A percentile compares a stretch with the other conserved stretches of the same genome.
phyloP scores from a whole-genome alignment of 768 basidiomycete species.

The Amanita phalloides region DNA sequence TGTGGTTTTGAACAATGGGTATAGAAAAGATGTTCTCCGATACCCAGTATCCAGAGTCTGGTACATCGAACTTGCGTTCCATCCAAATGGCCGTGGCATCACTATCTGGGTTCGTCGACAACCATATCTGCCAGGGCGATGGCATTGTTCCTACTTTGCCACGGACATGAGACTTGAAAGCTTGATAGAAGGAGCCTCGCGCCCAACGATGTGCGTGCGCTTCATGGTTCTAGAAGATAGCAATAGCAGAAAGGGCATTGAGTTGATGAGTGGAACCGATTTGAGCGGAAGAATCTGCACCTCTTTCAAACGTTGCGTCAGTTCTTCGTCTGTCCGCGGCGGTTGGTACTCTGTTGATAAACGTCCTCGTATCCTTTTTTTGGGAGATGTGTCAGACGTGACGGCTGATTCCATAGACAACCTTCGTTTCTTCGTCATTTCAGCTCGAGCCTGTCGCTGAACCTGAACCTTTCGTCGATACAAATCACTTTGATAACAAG shows the following conservation, averaged over 20 bases:
- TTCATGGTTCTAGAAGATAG: conserved; percentile 47
- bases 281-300: conserved; percentile 27
- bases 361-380: conserved; percentile 30
- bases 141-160: conserved; percentile 19
- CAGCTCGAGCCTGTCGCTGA: conserved; percentile 10
- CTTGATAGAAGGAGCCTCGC: conserved; percentile 53
- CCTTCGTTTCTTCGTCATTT: conserved; percentile 20
- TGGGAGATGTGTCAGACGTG: conserved; percentile 16
- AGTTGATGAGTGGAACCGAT: conserved; percentile 9
- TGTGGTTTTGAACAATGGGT: conserved; percentile 24
- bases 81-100: conserved; percentile 77
- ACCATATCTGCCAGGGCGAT: conserved; percentile 53
- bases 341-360: conserved; percentile 35
- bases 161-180: conserved; percentile 28
- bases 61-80: conserved; percentile 65
- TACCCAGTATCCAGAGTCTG: conserved; percentile 51
- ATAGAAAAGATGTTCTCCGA: conserved; percentile 53
- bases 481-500: conserved; percentile 45
- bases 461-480: conserved; percentile 43
- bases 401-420: conserved; percentile 14
- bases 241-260: conserved; percentile 10
- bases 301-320: conserved; percentile 59
- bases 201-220: conserved; percentile 70
- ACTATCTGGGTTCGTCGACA: conserved; percentile 64
- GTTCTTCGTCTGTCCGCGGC: conserved; percentile 52